Evolutionary conservation across 495 filamentous ascomycete species (phyloP).

Genomic region (Entonaema liquescens): DNA sequence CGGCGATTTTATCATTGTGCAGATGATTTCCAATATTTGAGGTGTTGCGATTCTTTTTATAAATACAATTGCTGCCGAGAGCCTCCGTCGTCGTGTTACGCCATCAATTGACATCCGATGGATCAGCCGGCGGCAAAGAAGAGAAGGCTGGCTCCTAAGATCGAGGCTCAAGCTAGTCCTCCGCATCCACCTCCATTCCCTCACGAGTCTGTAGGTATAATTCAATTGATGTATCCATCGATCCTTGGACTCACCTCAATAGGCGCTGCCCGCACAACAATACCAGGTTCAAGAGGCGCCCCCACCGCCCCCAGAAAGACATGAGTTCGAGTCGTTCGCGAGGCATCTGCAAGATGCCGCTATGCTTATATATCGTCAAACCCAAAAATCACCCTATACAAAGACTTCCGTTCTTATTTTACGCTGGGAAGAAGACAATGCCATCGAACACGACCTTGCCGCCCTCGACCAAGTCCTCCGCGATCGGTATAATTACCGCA

Average conservation of each 20-base stretch:
- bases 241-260: constrained; percentile 29
- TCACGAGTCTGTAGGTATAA: constrained; percentile 43
- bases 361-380: constrained; percentile 63
- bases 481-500: constrained; percentile 63
- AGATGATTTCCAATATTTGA: constrained; percentile 31
- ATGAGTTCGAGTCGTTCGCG: constrained; percentile 66
- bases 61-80: constrained; percentile 26
- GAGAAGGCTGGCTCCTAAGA: constrained; percentile 50
- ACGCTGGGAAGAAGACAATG: constrained; percentile 64
- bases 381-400: constrained; percentile 59
- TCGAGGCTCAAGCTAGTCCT: constrained; percentile 47
- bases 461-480: constrained; percentile 60
- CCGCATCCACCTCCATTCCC: constrained; percentile 39
- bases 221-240: constrained; percentile 34
- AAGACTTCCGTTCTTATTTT: constrained; percentile 62
- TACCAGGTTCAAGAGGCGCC: constrained; percentile 40
- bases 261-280: constrained; percentile 33
- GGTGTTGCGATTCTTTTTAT: constrained; percentile 7
- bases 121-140: constrained; percentile 49
- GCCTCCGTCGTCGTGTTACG: constrained; percentile 11
- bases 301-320: constrained; percentile 52
- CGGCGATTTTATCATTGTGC: constrained; percentile 28
- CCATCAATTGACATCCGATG: constrained; percentile 42
- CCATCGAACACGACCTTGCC: constrained; percentile 57
- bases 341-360: constrained; percentile 67